Base-by-base conservation (phyloP, 2,329 filamentous ascomycete species). In the Colletotrichum salicis region DNA sequence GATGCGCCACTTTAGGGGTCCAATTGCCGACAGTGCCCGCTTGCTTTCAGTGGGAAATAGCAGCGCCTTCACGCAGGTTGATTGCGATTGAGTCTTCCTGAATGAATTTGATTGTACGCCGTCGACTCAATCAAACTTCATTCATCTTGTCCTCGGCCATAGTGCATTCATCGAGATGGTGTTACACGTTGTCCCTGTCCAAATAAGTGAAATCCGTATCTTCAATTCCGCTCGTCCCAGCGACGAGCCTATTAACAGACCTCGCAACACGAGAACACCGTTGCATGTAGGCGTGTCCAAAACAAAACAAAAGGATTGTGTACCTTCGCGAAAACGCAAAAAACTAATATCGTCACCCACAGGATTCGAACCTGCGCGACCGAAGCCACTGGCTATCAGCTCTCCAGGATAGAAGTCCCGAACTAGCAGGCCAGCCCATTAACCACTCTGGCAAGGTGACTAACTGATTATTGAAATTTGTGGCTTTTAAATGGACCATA, bases 331-430 rank as follows among this genome's bases (percentile, higher is more conserved):
- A 35, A 41, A 41, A 41, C 6, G 41, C 19, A 27, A 64, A 37
- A 13, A 2, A 6, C 2, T 19, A 5, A 27, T n/a, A 19, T 13
- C 69, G 69, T 71, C 69, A 62, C 69, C 64, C 65, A 71, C 69
- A 71, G 69, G 69, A 71, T 71, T 71, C 69, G 69, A 71, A 71
- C 69, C 69, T 71, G 69, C 69, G 69, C 69, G 69, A 63, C 69
- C 69, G 69, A 71, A 71, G 69, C 58, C 69, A 71, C 69, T 71
- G 64, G 64, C 69, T 69, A 68, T 57, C 62, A 29, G 52, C 62
- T 64, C 62, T 64, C 33, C 51, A 12, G 41, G 57, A 52, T 35
- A 19, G 7, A 8, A 6, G 22, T 41, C 45, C 31, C 57, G 31
- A 64, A 48, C 37, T 71, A 71, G 69, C 69, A 71, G 69, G 69